Percentiles rank a stretch among this genome's conserved stretches.
Conservation (phyloP, 805 yeast species). For the Ascoidea tarda region DNA sequence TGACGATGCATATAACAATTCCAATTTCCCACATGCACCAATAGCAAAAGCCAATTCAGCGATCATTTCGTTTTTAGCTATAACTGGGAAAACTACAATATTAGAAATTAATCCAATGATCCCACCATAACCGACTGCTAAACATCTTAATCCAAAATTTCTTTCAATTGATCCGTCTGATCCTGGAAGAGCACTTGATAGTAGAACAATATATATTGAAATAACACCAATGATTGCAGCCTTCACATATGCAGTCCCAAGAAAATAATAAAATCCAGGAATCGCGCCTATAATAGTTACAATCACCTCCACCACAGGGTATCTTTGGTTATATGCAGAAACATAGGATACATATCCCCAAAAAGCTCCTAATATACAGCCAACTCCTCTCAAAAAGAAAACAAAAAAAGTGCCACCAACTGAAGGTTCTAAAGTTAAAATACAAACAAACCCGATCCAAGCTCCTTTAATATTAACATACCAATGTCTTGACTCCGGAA, state of each 20-base stretch:
- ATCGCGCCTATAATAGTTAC: constrained; percentile 27
- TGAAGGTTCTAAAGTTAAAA: constrained; percentile 33
- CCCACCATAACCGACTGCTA: constrained; percentile 38
- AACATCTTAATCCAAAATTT: constrained; percentile 34
- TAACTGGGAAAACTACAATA: constrained; percentile 28
- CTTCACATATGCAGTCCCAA: constrained; percentile 33
- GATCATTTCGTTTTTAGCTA: constrained; percentile 30
- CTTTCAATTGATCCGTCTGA: constrained; percentile 24
- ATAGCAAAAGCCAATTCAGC: constrained; percentile 26
- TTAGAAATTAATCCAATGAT: constrained; percentile 31
- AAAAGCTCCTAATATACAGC: constrained; percentile 31
- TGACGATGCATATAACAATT: constrained; percentile 24
- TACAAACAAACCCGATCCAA: constrained; percentile 41
- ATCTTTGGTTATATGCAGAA: constrained; percentile 25
- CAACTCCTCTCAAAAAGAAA: constrained; percentile 31
- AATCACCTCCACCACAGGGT: constrained; percentile 27
- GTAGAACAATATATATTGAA: constrained; percentile 29
- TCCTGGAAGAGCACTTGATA: constrained; percentile 29
- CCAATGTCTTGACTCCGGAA: constrained; percentile 33
- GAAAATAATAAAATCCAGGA: constrained; percentile 29
- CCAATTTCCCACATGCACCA: constrained; percentile 25
- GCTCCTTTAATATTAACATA: constrained; percentile 31
- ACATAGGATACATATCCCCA: constrained; percentile 35
- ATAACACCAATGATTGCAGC: constrained; percentile 36
- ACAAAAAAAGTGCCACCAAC: constrained; percentile 36